Evolutionary conservation across 441 rosid species (phyloP).

Genomic region (Euphorbia corollata): DNA sequence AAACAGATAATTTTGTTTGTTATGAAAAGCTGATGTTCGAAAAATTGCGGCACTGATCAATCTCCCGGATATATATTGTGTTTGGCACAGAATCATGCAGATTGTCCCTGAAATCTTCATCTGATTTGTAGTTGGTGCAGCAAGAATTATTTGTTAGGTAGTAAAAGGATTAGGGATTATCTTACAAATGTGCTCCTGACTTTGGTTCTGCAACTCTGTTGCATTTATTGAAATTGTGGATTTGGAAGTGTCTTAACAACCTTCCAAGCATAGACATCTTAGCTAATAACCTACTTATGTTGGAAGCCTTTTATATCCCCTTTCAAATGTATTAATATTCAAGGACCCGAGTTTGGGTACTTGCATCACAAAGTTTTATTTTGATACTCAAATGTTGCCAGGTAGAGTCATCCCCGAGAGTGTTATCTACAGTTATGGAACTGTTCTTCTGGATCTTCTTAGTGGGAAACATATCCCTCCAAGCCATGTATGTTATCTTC

Average conservation of each 20-base stretch:
- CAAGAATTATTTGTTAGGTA: background rate
- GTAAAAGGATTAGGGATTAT: background rate
- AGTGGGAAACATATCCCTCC: constrained; percentile 53
- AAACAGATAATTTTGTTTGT: background rate
- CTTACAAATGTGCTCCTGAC: background rate
- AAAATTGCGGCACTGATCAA: background rate
- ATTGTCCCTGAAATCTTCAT: background rate
- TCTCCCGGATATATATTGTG: background rate
- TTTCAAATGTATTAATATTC: background rate
- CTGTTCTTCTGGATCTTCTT: constrained; percentile 48
- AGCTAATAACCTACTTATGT: background rate
- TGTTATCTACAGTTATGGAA: constrained; percentile 72
- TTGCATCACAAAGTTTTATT: constrained; percentile 4
- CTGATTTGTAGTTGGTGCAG: background rate
- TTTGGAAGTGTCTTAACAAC: background rate
- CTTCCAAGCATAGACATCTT: background rate
- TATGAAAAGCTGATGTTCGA: background rate
- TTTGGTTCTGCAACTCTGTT: constrained; percentile 7
- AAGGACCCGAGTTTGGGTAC: background rate
- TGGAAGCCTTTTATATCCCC: background rate
- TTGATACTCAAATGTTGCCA: constrained; percentile 31
- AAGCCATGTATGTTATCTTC: constrained; percentile 37
- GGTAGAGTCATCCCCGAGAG: constrained; percentile 76
- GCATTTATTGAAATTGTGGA: background rate
- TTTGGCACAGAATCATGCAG: background rate